Evolutionary conservation across 1,284 basidiomycete species (phyloP).

Genomic region (Macrocystidia cucumis): DNA sequence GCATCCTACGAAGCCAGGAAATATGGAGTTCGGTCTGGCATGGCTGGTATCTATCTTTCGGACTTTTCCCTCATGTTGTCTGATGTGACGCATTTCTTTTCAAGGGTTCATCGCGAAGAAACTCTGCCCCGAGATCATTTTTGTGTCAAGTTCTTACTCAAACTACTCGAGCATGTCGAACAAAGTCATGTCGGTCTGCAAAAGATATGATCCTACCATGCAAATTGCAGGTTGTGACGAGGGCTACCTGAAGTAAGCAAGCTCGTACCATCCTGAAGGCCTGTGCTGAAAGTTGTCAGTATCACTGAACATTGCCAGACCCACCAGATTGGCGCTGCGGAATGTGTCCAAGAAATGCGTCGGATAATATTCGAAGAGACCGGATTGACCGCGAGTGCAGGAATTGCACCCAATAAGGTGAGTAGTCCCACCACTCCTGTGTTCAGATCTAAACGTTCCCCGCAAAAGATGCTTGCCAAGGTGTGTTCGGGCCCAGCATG

Average conservation of each 20-base stretch:
- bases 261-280: slow-evolving; percentile 8
- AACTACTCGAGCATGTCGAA: slow-evolving; percentile 70
- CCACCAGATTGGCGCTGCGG: slow-evolving; percentile 57
- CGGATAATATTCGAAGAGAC: slow-evolving; percentile 68
- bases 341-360: slow-evolving; percentile 77
- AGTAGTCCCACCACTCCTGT: slow-evolving; percentile 3
- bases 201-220: slow-evolving; percentile 78
- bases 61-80: neutral
- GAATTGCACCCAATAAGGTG: slow-evolving; percentile 85
- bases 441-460: neutral
- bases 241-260: slow-evolving; percentile 83
- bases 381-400: slow-evolving; percentile 87
- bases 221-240: slow-evolving; percentile 81
- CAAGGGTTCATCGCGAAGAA: slow-evolving; percentile 86
- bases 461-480: slow-evolving; percentile 75
- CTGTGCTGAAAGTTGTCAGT: slow-evolving; percentile 25
- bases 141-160: slow-evolving; percentile 57
- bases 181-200: slow-evolving; percentile 61
- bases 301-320: slow-evolving; percentile 72
- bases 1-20: slow-evolving; percentile 91
- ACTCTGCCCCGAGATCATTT: slow-evolving; percentile 87
- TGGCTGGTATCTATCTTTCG: slow-evolving; percentile 57
- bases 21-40: slow-evolving; percentile 83
- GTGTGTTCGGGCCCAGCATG: slow-evolving; percentile 24
- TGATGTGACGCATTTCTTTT: slow-evolving; percentile 4